Percentiles rank a stretch among this genome's conserved stretches.
Evolutionary conservation across 73 alveolate species (phyloP).

Genomic region (Stentor roeselii): DNA sequence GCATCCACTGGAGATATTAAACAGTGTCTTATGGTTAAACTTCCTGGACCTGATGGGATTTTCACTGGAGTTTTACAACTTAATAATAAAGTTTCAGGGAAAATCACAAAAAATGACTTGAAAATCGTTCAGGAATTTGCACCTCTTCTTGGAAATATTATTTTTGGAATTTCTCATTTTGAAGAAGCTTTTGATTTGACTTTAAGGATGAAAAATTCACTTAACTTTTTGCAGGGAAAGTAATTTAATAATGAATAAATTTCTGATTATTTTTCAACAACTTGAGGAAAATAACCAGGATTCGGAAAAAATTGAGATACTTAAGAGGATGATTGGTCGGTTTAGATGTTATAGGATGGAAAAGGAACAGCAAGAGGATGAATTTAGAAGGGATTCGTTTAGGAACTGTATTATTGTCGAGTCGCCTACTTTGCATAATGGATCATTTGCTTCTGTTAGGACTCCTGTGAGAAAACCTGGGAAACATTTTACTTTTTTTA

Average conservation of each 20-base stretch:
- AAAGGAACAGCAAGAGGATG: no score
- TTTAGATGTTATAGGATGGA: no score
- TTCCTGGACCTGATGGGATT: not conserved
- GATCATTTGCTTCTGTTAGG: not conserved
- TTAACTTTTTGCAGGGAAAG: not conserved
- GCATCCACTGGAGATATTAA: not conserved
- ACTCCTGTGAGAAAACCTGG: not conserved
- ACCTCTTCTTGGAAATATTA: not conserved
- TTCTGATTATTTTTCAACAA: no score
- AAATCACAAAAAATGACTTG: not conserved
- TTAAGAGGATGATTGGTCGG: no score
- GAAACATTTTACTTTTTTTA: not conserved
- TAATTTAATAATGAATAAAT: no score
- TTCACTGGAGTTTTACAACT: not conserved
- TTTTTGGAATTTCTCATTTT: not conserved
- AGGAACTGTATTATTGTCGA: no score
- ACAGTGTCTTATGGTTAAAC: not conserved
- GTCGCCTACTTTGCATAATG: no score
- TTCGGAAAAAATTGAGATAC: no score
- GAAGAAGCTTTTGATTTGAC: not conserved
- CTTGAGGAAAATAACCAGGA: no score
- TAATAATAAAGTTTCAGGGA: not conserved
- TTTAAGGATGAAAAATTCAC: not conserved
- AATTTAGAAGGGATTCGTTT: no score
- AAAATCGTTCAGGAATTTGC: not conserved